phyloP scores from a whole-genome alignment of 1,139 yeast species.

The Ogataea hybrid region DNA sequence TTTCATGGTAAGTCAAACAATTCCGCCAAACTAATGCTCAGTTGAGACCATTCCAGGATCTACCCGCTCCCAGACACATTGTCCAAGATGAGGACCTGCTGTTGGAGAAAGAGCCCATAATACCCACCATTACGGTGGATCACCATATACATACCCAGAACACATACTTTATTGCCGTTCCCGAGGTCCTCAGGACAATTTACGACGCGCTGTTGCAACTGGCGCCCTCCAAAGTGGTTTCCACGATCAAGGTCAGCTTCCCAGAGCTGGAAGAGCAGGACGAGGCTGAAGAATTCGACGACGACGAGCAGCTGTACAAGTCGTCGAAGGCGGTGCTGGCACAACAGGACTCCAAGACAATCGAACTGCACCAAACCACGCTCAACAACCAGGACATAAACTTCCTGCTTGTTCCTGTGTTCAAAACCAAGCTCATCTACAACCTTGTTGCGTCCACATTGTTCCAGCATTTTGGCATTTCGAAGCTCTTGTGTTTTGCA shows the following conservation, averaged over 20 bases:
- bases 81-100: conserved; percentile 18
- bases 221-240: conserved; percentile 8
- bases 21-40: conserved; percentile 7
- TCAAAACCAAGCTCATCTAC: conserved; percentile 29
- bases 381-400: conserved; percentile 33
- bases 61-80: conserved; percentile 25
- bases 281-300: conserved; percentile 42
- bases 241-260: conserved; percentile 16
- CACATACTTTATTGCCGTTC: conserved; percentile 21
- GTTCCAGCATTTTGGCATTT: conserved; percentile 11
- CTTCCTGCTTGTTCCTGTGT: conserved; percentile 27
- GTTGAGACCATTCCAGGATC: conserved; percentile 29
- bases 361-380: conserved; percentile 29
- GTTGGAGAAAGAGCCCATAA: conserved; percentile 9
- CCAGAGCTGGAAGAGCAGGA: conserved; percentile 11
- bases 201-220: conserved; percentile 11
- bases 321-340: conserved; percentile 28
- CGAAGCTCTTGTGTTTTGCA: conserved; percentile 18
- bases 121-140: conserved; percentile 16
- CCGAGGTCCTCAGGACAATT: conserved; percentile 14
- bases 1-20: conserved; percentile 30
- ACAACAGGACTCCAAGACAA: conserved; percentile 23
- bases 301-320: conserved; percentile 53
- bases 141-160: conserved; percentile 16
- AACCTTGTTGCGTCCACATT: conserved; percentile 27